phyloP scores from a whole-genome alignment of 306 rosid genomes.

The Hippophae gyantsensis region DNA sequence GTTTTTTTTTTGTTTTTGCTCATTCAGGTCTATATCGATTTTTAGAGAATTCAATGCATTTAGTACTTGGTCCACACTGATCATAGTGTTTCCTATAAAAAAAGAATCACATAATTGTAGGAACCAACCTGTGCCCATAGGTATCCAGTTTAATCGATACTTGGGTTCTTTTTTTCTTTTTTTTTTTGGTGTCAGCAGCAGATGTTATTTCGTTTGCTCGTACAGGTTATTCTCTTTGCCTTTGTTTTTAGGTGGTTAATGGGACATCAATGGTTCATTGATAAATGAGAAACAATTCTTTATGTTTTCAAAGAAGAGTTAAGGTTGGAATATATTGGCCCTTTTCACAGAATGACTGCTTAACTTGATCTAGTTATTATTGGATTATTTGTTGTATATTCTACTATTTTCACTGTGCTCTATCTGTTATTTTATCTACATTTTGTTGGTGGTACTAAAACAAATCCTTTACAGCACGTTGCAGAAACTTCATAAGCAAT shows the following conservation, averaged over 20 bases:
- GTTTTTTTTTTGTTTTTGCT: too few species aligned
- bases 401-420: constrained; percentile 1
- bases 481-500: constrained; percentile 84
- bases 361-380: constrained; percentile 12
- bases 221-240: background rate
- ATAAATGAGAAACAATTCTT: background rate
- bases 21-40: too few species aligned
- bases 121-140: background rate
- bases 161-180: background rate
- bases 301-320: background rate
- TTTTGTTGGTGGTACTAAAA: constrained; percentile 18
- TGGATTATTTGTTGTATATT: constrained; percentile 1
- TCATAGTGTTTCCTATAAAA: too few species aligned
- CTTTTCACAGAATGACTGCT: background rate
- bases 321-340: background rate
- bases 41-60: too few species aligned
- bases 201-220: background rate
- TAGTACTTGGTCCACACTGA: too few species aligned
- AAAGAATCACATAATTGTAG: background rate
- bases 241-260: constrained; percentile 1
- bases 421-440: background rate
- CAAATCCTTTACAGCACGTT: constrained; percentile 51
- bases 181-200: background rate
- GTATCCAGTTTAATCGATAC: background rate
- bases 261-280: background rate